Evolutionary conservation across 108 stramenopile genomes (phyloP), one percentile per base, ranked within the genome.

Genomic region (Skeletonema menzelii): DNA sequence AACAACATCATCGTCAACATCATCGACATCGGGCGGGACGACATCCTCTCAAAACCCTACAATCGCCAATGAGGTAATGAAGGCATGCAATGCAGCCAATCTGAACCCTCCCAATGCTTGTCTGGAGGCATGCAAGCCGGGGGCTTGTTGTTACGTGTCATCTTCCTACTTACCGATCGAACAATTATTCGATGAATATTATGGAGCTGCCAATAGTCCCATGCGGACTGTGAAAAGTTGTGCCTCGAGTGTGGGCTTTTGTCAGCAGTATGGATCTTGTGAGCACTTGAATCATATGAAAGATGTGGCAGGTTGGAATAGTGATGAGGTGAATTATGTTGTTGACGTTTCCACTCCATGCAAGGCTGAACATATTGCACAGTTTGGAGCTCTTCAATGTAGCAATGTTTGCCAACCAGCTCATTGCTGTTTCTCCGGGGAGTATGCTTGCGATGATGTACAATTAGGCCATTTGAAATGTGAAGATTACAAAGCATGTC

Each of bases 241-340:
- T 60, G 30, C 61, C 15, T 68, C 66, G 10, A 76, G 68, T 44
- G 47, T 68, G 28, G 75, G 75, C 13, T 76, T 76, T 38, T 76
- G 75, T 55, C 75, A 76, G 57, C 75, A 76, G 44, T 76, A 67
- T 46, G 75, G 75, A 56, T 76, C 75, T 4, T 76, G 75, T 47
- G 75, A 76, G 14, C 75, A 76, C 55, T 35, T 76, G 40, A 77
- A 77, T 59, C 59, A 63, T 4, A 20, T 77, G 11, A 42, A 69
- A 34, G 76, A 69, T 47, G 58, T 63, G 6, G 63, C 67, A n/a
- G 75, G 75, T 0, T 76, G 67, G 75, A 15, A 66, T 20, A 64
- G 56, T 34, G 63, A 64, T 46, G 63, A 56, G 15, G 30, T 53
- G 13, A 62, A 40, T 5, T 70, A 70, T 46, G 75, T 68, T 46